Base-by-base conservation (phyloP, 139 green algal genomes). In the Closterium sp. region DNA sequence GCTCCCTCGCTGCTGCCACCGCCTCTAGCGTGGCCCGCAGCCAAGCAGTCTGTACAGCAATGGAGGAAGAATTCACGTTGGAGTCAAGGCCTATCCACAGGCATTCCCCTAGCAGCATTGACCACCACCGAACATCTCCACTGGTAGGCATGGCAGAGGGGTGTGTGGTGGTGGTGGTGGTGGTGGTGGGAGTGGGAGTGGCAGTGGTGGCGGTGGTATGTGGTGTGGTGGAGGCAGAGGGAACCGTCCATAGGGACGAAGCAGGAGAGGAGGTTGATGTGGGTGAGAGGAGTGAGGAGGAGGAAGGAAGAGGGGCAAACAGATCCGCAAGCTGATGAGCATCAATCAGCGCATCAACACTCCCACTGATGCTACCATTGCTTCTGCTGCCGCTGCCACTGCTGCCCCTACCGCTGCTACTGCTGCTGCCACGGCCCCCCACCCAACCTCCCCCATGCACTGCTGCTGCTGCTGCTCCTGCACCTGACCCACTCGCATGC, bases 61-160 rank as follows among this genome's bases (percentile, higher is more conserved):
- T 28, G 10, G 28, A 30, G 9, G 30, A 30, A 6, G 88, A 9
- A 85, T 62, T 90, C 28, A 86, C n/a, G 28, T 90, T 90, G 30
- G 38, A 86, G 28, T 90, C 88, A 30, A 90, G 70, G 29, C 38
- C 88, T 30, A 90, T 90, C 88, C 88, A 90, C 29, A 90, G 70
- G 70, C 88, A 90, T 30, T 90, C 70, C 9, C 88, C 62, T 79
- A 79, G 62, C 62, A 79, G 62, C 62, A 79, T 79, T 2, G 62
- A 79, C 62, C 62, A 79, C 62, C 62, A 79, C 19, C 62, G 62
- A 0, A 79, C 62, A 79, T 79, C 62, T 22, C 62, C 19, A 5
- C 62, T 79, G 17, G 62, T 79, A 22, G 19, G 62, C 62, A 79
- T 79, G 62, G 62, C 19, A 24, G 17, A 9, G 3, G 62, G 10